Conservation (phyloP, 1,284 basidiomycete genomes). For the Pseudozyma pruni region DNA sequence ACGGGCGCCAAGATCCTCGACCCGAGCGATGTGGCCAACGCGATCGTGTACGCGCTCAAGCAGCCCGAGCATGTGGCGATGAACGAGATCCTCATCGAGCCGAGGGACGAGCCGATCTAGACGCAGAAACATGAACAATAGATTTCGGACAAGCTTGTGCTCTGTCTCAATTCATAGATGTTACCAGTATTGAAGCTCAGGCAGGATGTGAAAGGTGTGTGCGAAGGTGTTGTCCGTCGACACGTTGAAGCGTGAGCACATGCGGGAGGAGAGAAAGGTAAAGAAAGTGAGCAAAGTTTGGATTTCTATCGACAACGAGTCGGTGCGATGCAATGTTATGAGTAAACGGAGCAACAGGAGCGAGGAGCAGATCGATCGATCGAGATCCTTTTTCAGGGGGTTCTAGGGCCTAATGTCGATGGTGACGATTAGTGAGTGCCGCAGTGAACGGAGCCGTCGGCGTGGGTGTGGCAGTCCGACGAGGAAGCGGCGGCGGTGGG, state of each 20-base stretch:
- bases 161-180: background rate
- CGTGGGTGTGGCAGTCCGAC: slow-evolving; percentile 47
- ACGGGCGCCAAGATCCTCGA: slow-evolving; percentile 64
- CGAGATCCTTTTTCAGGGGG: too few relatives aligned
- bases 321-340: too few relatives aligned
- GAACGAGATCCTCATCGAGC: slow-evolving; percentile 62
- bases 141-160: too few relatives aligned
- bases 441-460: slow-evolving; percentile 42
- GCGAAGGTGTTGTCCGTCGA: too few relatives aligned
- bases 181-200: background rate
- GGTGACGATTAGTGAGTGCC: slow-evolving; percentile 20
- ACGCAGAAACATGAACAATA: too few relatives aligned
- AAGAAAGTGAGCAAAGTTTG: too few relatives aligned
- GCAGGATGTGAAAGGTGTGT: background rate
- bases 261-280: too few relatives aligned
- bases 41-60: slow-evolving; percentile 62
- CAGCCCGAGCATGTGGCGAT: slow-evolving; percentile 65
- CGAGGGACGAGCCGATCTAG: slow-evolving; percentile 56
- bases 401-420: background rate
- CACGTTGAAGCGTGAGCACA: too few relatives aligned
- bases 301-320: too few relatives aligned
- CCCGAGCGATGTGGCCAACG: slow-evolving; percentile 59
- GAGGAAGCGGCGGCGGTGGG: background rate
- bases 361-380: too few relatives aligned
- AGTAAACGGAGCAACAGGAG: too few relatives aligned